Conservation (phyloP, 768 basidiomycete species). For the Hemileccinum rubropunctum region DNA sequence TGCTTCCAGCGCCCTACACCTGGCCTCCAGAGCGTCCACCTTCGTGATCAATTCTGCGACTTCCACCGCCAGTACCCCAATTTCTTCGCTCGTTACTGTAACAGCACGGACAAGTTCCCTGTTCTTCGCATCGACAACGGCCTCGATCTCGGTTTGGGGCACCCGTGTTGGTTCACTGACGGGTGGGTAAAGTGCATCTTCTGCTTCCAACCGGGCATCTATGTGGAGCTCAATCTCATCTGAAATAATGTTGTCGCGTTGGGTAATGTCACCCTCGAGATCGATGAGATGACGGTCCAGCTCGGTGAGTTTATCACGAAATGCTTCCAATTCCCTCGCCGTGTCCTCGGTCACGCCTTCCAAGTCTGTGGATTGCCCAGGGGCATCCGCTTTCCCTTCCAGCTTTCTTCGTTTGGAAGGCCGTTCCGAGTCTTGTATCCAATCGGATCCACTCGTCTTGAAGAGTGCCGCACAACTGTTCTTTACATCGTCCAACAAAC, state of each 20-base stretch:
- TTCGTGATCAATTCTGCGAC: constrained; percentile 33
- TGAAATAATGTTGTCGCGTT: constrained; percentile 30
- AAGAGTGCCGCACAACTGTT: constrained; percentile 21
- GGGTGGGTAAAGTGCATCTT: constrained; percentile 21
- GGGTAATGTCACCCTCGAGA: constrained; percentile 36
- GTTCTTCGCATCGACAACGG: constrained; percentile 24
- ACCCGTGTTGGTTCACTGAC: constrained; percentile 14
- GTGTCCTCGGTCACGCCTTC: constrained; percentile 3
- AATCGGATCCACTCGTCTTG: constrained; percentile 12
- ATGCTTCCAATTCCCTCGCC: constrained; percentile 21
- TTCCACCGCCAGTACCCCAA: constrained; percentile 30
- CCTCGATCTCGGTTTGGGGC: constrained; percentile 23
- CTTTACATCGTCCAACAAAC: constrained; percentile 20
- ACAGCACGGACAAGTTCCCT: constrained; percentile 15
- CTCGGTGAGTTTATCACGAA: constrained; percentile 28
- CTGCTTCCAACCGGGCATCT: constrained; percentile 28
- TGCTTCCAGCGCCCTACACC: constrained; percentile 20
- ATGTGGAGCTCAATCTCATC: constrained; percentile 32
- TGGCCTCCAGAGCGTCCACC: constrained; percentile 21
- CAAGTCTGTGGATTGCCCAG: neutral
- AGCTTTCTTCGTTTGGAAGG: constrained; percentile 29
- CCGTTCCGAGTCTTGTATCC: constrained; percentile 18
- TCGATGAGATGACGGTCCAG: constrained; percentile 31
- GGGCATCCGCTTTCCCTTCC: constrained; percentile 4
- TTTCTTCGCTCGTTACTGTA: constrained; percentile 25